Evolutionary conservation across 169 alveolate genomes (phyloP), one percentile per base, ranked within the genome.

Genomic region (Eimeria sp.): DNA sequence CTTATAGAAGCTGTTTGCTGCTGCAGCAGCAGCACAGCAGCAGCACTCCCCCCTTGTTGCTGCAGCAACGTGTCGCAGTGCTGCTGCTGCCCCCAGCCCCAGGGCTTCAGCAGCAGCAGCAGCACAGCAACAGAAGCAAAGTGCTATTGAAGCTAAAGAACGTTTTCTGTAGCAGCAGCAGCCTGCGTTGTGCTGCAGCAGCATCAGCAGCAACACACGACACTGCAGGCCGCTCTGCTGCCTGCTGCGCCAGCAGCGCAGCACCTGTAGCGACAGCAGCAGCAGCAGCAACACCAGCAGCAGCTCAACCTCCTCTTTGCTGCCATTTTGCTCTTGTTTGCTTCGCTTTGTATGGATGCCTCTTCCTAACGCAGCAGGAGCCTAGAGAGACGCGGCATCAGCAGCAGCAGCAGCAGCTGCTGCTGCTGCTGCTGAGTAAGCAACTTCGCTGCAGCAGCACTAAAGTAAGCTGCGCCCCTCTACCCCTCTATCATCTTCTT

Each of bases 101-200:
- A 78, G 65, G 89, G 89, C 89, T 78, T n/a, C n/a, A n/a, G 89
- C 67, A 47, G 89, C 89, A 78, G 89, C 89, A 78, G 89, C 89
- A 47, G 45, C 89, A 47, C 43, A 22, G 89, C 89, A 11, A 49
- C 89, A 34, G 89, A 65, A 49, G 89, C 89, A 43, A 27, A 78
- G 89, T 78, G 89, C 89, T 78, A 78, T 78, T 78, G 40, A 25
- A 78, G 18, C 18, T 78, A 49, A 78, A 78, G 89, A 47, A 49
- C 65, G 67, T 45, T 78, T 78, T 78, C 67, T 49, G 45, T n/a
- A 78, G 67, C 67, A 47, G 70, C n/a, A 10, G 27, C 5, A 47
- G 89, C 43, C 18, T 78, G 58, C 43, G 65, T 47, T 43, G 51
- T 40, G 89, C 58, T 40, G 89, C 89, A 78, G 89, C 65, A 49